Evolutionary conservation across 2,329 filamentous ascomycete species (phyloP).

Genomic region (Fusarium clavum): DNA sequence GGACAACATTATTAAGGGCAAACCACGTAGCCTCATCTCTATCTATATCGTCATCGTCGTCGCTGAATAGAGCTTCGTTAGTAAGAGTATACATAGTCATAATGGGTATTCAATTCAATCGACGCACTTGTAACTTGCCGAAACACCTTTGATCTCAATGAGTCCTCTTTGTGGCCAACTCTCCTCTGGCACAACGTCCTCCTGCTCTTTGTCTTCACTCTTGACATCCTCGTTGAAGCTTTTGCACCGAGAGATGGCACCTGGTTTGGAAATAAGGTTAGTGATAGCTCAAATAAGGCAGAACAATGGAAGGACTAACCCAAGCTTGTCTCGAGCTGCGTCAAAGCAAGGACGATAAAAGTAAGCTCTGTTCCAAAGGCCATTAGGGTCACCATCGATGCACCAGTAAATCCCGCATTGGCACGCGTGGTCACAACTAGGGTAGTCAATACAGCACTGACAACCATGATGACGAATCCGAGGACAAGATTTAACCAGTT

Average conservation of each 20-base stretch:
- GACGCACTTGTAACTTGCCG: neutral
- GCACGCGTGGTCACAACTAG: too few relatives aligned
- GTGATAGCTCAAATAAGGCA: too few relatives aligned
- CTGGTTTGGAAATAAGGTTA: conserved; percentile 22
- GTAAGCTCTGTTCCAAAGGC: conserved; percentile 50
- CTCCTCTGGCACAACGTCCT: too few relatives aligned
- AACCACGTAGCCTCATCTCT: too few relatives aligned
- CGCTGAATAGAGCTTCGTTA: too few relatives aligned
- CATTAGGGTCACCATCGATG: conserved; percentile 55
- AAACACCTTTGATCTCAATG: neutral
- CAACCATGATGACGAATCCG: neutral
- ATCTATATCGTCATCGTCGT: too few relatives aligned
- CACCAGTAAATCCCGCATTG: conserved; percentile 52
- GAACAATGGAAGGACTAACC: too few relatives aligned
- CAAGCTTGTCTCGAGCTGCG: conserved; percentile 46
- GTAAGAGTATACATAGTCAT: too few relatives aligned
- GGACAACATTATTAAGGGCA: too few relatives aligned
- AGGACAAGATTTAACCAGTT: neutral
- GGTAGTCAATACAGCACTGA: too few relatives aligned
- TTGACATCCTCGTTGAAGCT: conserved; percentile 5
- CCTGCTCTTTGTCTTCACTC: neutral
- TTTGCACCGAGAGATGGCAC: conserved; percentile 43
- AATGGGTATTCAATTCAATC: too few relatives aligned
- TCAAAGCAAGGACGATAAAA: conserved; percentile 50
- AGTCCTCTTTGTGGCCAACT: neutral